Evolutionary conservation across 176 grass and related monocot species (phyloP), one percentile per base, ranked within the genome.

Genomic region (Triticum monococcum): DNA sequence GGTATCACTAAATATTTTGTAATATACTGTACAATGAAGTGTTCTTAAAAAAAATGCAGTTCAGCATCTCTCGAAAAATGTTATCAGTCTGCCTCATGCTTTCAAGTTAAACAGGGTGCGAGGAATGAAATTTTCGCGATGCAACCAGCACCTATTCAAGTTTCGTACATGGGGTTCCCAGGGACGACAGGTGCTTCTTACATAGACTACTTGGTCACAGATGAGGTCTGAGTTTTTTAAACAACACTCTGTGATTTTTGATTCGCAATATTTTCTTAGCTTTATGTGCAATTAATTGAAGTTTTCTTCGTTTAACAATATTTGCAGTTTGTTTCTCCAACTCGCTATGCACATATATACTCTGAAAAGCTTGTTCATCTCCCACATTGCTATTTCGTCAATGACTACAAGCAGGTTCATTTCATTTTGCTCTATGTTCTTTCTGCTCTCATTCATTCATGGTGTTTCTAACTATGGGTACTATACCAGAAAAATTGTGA

Each of bases 301-400:
- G 31, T 71, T 23, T 59, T 66, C 43, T 77, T 69, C 40, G 56
- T 81, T 38, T 28, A 80, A 71, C 65, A 76, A 28, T 76, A 8
- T 30, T 76, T 77, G 46, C 74, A 77, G 74, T 77, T 77, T 1
- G 74, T 77, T 77, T 77, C 74, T 56, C 74, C 74, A 32, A 77
- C 45, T 77, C 74, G 74, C 74, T 77, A 56, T 77, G 46, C 86
- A 43, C 89, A 95, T 87, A 92, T 95, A 68, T 95, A 95, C 50
- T 95, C 93, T 11, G 93, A 95, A 88, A 95, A 95, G 82, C 90
- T 95, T 79, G 90, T 95, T 41, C 90, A 87, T 50, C 90, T 95
- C 24, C 93, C 93, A 9, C 93, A 95, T 77, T 95, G 93, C 72
- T 92, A 95, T 69, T 95, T 95, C 64, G 90, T 95, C 60, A 95